Base-by-base conservation (phyloP, 257 asterid species). In the Capsicum rhomboideum region DNA sequence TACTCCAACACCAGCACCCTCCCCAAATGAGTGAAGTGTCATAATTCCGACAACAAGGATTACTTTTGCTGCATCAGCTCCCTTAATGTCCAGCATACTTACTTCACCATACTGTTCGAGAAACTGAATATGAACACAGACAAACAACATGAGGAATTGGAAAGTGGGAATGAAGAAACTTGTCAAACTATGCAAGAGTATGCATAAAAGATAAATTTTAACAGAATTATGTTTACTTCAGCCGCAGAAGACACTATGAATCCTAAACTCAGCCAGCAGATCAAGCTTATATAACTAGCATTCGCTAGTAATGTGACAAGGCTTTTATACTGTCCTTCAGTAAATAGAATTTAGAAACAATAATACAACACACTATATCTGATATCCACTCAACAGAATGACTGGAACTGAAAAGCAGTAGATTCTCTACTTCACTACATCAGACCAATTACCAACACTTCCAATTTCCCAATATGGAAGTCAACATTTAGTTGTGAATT, bases 1-100 rank as follows among this genome's bases (percentile, higher is more conserved):
- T 85, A 97, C 99, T 86, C 99, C 99, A 67, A 97, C 99, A 31
- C 99, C 99, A 78, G 99, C 94, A 54, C 99, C 99, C 91, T 97
- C 99, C 52, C 99, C 99, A 84, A 97, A 93, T 83, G 99, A 97
- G 92, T 97, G 99, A 84, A 97, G 98, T 29, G 98, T 97, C 98
- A 97, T 97, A 77, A 97, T 97, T 37, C 99, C 99, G 83, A 97
- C 97, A 31, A 97, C 98, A 84, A 97, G 98, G 86, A 97, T 91
- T 46, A 88, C 96, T 90, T 97, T 97, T 83, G 98, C 84, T 86
- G 99, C 99, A 44, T 97, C 99, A 52, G 98, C 98, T 87, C 99
- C 99, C 90, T 97, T 97, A 83, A 97, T 93, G 90, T 97, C 99
- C 92, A 97, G 87, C 99, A 97, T 97, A 87, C 98, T 97, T 82